These are phyloP conservation scores for Pestalotiopsis sp. DNA, from an alignment of 2,329 filamentous ascomycete species.

Conservation along the genomic window DNA sequence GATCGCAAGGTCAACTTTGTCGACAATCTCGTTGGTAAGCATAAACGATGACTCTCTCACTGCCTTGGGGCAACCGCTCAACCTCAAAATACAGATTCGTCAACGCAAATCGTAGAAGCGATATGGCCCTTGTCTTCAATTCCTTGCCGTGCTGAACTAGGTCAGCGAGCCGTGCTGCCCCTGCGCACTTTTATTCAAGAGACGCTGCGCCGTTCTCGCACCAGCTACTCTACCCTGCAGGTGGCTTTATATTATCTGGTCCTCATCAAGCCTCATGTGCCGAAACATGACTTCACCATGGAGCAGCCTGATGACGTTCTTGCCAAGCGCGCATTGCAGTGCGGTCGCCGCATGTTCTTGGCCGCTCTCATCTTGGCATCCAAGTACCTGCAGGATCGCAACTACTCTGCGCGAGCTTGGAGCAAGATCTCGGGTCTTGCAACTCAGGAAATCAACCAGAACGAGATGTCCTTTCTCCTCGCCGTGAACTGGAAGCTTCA, in stretches of 20 bases:
- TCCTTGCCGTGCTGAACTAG: constrained; percentile 72
- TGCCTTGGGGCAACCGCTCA: constrained; percentile 31
- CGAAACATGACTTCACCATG: constrained; percentile 81
- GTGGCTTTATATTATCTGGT: constrained; percentile 96
- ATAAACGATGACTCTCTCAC: constrained; percentile 31
- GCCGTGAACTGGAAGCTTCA: constrained; percentile 95
- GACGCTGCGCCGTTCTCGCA: constrained; percentile 90
- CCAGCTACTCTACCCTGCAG: constrained; percentile 96
- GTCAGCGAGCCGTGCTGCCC: constrained; percentile 78
- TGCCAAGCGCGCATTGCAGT: constrained; percentile 81
- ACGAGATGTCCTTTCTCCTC: constrained; percentile 88
- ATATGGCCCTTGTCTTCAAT: constrained; percentile 94
- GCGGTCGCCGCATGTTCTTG: constrained; percentile 96
- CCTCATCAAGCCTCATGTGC: constrained; percentile 88
- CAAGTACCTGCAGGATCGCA: constrained; percentile 97
- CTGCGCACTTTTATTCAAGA: constrained; percentile 97
- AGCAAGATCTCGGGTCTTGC: constrained; percentile 98
- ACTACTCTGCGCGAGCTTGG: constrained; percentile 97
- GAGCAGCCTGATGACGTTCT: constrained; percentile 77
- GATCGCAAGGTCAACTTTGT: constrained; percentile 95
- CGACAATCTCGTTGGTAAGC: constrained; percentile 96
- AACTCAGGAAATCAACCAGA: constrained; percentile 92
- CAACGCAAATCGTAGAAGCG: constrained; percentile 93
- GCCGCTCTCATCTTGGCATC: constrained; percentile 93
- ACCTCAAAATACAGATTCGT: constrained; percentile 71